Evolutionary conservation across 2,329 filamentous ascomycete genomes (phyloP), one percentile per base, ranked within the genome.

Genomic region (Dactylella cylindrospora): DNA sequence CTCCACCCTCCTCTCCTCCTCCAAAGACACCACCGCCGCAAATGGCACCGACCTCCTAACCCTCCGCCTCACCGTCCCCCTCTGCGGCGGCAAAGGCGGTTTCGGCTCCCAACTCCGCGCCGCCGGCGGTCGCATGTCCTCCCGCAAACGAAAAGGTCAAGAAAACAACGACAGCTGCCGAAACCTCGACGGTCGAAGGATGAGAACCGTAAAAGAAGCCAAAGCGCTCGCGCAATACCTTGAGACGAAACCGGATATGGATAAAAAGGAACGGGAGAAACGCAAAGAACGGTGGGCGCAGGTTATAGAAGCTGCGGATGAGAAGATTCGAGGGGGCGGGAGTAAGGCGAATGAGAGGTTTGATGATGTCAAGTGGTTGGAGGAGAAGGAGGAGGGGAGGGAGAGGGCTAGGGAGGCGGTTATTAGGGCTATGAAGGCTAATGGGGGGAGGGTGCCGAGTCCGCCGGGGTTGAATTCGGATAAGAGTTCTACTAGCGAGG

Each of bases 61-160:
- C 0, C 80, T 98, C 3, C 88, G 90, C 49, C 82, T 98, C 23
- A 85, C 84, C 5, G 78, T 85, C 1, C 86, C 86, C 4, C 76
- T 96, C 31, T 87, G 85, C 68, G 93, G 94, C 76, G 94, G 94
- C 71, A 98, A 98, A 72, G 93, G 93, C 73, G 93, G 93, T 70
- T 98, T 98, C 72, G 93, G 93, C 49, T 97, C 91, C 1, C 94
- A 98, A 73, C 83, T 98, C 29, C 88, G 94, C 71, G 93, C 94
- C 0, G 93, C 93, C 2, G 93, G 94, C 71, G 93, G 94, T 32
- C 91, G 94, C 76, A 98, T 98, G 93, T 95, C 90, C 2, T 91
- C 88, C n/a, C 83, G 84, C 68, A 94, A 94, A 77, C 93, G 91
- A 78, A 85, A 85, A 70, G 85, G 85, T 52, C 83, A 87, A 68